phyloP scores from a whole-genome alignment of 306 rosid species.

The Acacia crassicarpa region DNA sequence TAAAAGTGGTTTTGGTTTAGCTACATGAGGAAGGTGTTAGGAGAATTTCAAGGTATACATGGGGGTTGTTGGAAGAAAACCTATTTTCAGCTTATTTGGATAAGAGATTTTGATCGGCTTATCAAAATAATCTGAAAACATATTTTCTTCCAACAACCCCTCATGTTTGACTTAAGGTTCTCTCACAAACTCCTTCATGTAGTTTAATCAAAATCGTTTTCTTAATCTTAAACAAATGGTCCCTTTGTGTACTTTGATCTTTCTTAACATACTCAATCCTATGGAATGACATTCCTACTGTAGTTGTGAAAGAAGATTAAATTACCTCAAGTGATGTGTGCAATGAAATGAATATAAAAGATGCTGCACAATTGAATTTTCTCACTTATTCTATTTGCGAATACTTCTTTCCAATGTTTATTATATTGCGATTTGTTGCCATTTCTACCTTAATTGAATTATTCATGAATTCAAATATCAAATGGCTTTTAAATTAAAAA shows the following conservation, averaged over 20 bases:
- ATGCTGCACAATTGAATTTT: constrained; percentile 1
- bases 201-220: background rate
- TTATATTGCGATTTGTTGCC: background rate
- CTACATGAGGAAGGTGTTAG: background rate
- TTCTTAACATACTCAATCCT: constrained; percentile 24
- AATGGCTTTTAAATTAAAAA: constrained; percentile 17
- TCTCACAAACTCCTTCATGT: background rate
- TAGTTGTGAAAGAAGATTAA: constrained; percentile 14
- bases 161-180: background rate
- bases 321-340: constrained; percentile 4
- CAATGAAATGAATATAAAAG: background rate
- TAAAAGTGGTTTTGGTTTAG: background rate
- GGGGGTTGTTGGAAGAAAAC: background rate
- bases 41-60: too few relatives aligned
- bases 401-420: background rate
- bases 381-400: constrained; percentile 13
- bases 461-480: constrained; percentile 13
- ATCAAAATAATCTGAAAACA: too few relatives aligned
- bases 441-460: background rate
- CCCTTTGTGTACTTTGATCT: constrained; percentile 22
- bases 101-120: background rate
- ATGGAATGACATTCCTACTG: constrained; percentile 4
- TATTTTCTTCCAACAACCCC: background rate
- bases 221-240: background rate
- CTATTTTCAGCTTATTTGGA: background rate